These are phyloP conservation scores for Polytolypa hystricis DNA, from an alignment of 2,329 filamentous ascomycete genomes.

Conservation along the genomic window DNA sequence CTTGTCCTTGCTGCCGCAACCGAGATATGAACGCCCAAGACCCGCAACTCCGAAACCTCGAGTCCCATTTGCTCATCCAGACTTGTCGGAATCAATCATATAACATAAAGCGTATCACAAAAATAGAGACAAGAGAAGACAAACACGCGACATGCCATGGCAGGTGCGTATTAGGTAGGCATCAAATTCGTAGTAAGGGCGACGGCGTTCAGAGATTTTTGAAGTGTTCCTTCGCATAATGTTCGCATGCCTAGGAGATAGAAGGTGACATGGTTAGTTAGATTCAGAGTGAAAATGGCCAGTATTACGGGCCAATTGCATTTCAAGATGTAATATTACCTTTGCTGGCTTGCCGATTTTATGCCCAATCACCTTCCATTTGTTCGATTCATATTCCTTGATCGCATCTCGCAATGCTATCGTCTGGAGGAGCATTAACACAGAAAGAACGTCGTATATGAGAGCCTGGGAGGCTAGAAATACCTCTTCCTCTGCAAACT, in stretches of 20 bases:
- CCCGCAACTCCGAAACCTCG: slow-evolving; percentile 13
- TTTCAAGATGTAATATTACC: slow-evolving; percentile 37
- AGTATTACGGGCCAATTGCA: slow-evolving; percentile 6
- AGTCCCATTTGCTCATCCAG: slow-evolving; percentile 10
- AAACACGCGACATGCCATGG: slow-evolving; percentile 1
- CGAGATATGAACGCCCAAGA: slow-evolving; percentile 11
- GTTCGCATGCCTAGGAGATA: slow-evolving; percentile 58
- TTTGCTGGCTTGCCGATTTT: slow-evolving; percentile 98
- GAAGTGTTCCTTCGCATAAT: slow-evolving; percentile 95
- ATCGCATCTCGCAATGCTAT: slow-evolving; percentile 70
- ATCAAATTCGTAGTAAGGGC: slow-evolving; percentile 1
- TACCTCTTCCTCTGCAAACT: slow-evolving; percentile 96
- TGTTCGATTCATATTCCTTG: slow-evolving; percentile 97
- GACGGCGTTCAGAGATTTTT: slow-evolving; percentile 26
- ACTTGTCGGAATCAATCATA: slow-evolving; percentile 3
- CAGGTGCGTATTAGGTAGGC: not conserved
- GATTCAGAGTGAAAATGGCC: slow-evolving; percentile 12
- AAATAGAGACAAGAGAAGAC: slow-evolving; percentile 3
- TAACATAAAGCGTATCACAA: slow-evolving; percentile 1
- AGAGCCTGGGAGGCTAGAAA: too few species aligned
- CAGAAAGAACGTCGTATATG: too few species aligned
- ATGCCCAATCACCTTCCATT: slow-evolving; percentile 94
- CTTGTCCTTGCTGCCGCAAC: slow-evolving; percentile 6
- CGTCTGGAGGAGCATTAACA: slow-evolving; percentile 19
- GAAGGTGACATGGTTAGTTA: slow-evolving; percentile 13